These are phyloP conservation scores for Dorcoceras hygrometricum DNA, from an alignment of 257 asterid genomes.

Conservation along the genomic window DNA sequence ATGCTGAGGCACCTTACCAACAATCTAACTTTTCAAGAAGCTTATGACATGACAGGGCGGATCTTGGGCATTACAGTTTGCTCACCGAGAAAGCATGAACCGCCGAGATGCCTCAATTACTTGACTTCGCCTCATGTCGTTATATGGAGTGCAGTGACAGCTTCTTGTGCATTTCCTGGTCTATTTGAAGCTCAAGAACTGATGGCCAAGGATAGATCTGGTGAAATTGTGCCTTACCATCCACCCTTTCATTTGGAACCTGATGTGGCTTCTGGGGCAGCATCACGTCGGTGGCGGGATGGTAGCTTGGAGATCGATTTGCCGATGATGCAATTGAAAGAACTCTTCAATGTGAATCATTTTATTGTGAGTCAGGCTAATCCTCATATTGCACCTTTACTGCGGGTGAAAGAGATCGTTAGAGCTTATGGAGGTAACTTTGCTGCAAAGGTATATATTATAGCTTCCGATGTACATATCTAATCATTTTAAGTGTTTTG, in stretches of 20 bases:
- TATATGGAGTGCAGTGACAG: slow-evolving; percentile 97
- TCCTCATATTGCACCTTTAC: slow-evolving; percentile 89
- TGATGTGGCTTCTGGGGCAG: slow-evolving; percentile 54
- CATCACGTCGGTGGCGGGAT: slow-evolving; percentile 91
- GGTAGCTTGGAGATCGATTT: slow-evolving; percentile 97
- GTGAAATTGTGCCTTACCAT: slow-evolving; percentile 92
- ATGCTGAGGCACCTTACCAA: slow-evolving; percentile 82
- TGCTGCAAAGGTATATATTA: slow-evolving; percentile 74
- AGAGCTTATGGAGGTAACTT: slow-evolving; percentile 91
- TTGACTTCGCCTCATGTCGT: slow-evolving; percentile 98
- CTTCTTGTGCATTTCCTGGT: slow-evolving; percentile 98
- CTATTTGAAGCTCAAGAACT: slow-evolving; percentile 97
- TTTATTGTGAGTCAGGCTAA: slow-evolving; percentile 96
- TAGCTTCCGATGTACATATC: background rate
- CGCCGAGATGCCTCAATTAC: slow-evolving; percentile 95
- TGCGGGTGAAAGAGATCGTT: slow-evolving; percentile 82
- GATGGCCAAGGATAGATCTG: slow-evolving; percentile 91
- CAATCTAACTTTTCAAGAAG: slow-evolving; percentile 95
- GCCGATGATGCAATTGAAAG: slow-evolving; percentile 97
- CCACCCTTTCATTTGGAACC: slow-evolving; percentile 96
- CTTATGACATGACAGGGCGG: slow-evolving; percentile 92
- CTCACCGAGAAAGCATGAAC: slow-evolving; percentile 96
- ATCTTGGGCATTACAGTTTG: slow-evolving; percentile 89
- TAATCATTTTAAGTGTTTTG: too few relatives aligned
- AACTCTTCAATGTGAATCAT: slow-evolving; percentile 93